A percentile compares a stretch with the other conserved stretches of the same genome.
These are phyloP conservation scores for Geotrichum australiense DNA, from an alignment of 1,139 yeast species.

Conservation along the genomic window DNA sequence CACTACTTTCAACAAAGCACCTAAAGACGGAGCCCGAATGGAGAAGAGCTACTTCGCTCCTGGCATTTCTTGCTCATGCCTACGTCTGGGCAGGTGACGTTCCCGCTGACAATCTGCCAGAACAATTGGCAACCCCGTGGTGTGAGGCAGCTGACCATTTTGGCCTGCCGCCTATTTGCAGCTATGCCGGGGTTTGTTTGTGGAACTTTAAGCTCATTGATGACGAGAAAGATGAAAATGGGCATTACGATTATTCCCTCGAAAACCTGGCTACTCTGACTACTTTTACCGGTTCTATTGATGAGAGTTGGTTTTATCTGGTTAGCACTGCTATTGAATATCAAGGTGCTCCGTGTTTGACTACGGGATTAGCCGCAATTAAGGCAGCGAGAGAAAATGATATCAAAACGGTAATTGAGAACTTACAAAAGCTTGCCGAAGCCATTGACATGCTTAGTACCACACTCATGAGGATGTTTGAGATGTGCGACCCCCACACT, in stretches of 20 bases:
- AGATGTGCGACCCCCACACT: slow-evolving; percentile 90
- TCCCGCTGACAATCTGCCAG: slow-evolving; percentile 63
- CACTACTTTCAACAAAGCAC: slow-evolving; percentile 43
- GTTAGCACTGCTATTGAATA: slow-evolving; percentile 83
- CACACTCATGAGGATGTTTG: slow-evolving; percentile 76
- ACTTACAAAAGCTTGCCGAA: slow-evolving; percentile 64
- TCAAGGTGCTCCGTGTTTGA: slow-evolving; percentile 63
- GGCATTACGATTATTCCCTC: slow-evolving; percentile 35
- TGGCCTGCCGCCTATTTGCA: slow-evolving; percentile 77
- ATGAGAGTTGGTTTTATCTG: slow-evolving; percentile 90
- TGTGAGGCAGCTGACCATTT: slow-evolving; percentile 49
- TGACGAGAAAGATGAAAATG: slow-evolving; percentile 28
- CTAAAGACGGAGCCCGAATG: slow-evolving; percentile 45
- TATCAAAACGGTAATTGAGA: slow-evolving; percentile 36
- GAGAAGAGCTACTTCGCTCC: slow-evolving; percentile 72
- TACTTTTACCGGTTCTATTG: slow-evolving; percentile 85
- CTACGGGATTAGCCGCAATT: slow-evolving; percentile 56
- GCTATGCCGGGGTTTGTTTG: slow-evolving; percentile 79
- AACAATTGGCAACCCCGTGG: slow-evolving; percentile 64
- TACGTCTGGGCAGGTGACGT: slow-evolving; percentile 72
- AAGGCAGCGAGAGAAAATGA: slow-evolving; percentile 45
- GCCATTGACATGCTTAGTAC: slow-evolving; percentile 69
- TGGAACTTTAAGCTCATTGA: slow-evolving; percentile 71
- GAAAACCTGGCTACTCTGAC: slow-evolving; percentile 70
- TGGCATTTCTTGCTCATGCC: slow-evolving; percentile 78